Evolutionary conservation across 2,329 filamentous ascomycete genomes (phyloP), one percentile per base, ranked within the genome.

Genomic region (Ophiostoma ips): DNA sequence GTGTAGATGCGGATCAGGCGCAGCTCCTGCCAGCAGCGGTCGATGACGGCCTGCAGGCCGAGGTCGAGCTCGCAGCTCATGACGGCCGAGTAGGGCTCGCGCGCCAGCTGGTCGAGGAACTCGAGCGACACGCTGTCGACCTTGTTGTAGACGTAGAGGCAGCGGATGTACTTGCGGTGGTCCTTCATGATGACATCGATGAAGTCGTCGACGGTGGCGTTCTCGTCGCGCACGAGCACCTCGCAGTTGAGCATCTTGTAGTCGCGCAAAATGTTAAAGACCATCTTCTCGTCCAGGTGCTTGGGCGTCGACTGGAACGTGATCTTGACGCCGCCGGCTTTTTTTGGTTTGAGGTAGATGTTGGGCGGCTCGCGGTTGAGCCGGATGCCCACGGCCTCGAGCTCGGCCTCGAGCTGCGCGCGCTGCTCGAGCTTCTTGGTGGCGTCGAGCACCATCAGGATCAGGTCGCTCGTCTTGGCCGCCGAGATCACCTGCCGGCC

Each of bases 131-230:
- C 86, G 64, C 80, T 83, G 70, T 98, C 92, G 69, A 98, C 94
- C 71, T 98, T 98, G 83, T 98, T 98, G 80, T 98, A 98, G 31
- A 96, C 90, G 68, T 98, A 98, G 31, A 98, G 75, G 62, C 87
- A 83, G 64, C 74, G 79, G 71, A 98, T 95, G 72, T 98, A 98
- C 67, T 94, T 98, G 62, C 92, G 76, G 71, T 98, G 92, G 63
- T 95, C 87, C 67, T 92, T 94, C 90, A 96, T 96, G 68, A 98
- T 95, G 54, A 95, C 88, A 66, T 98, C 92, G 69, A 98, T 98
- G 66, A 98, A 85, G 67, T 98, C 90, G 69, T 98, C 92, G 34
- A 98, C 88, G 1, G 92, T 96, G 37, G 84, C 87, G 63, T 94
- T 81, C 62, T 98, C 92, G 63, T 98, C 92, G 59, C 92, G 84